Conservation (phyloP, 768 basidiomycete genomes). For the Russula sp. region DNA sequence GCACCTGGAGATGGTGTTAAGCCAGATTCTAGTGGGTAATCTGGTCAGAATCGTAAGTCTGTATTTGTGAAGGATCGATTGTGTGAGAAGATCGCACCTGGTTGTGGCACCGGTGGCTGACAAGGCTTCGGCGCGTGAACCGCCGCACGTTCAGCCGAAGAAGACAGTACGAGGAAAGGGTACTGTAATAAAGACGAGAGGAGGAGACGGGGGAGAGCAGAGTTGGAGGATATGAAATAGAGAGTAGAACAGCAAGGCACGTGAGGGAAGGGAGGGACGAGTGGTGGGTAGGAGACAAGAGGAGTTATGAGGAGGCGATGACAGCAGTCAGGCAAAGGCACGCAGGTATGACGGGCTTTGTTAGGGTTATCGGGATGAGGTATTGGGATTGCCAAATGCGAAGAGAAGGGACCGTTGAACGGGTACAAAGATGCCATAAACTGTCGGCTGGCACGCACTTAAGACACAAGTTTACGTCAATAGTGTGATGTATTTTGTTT, state of each 20-base stretch:
- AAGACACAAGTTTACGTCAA: constrained; percentile 26
- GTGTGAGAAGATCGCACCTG: constrained; percentile 5
- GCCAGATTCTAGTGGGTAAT: constrained; percentile 5
- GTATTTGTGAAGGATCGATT: constrained; percentile 1
- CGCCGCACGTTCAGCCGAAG: constrained; percentile 7
- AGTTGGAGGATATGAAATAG: constrained; percentile 27
- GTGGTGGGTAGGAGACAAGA: neutral
- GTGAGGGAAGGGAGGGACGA: neutral
- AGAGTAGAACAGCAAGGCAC: neutral
- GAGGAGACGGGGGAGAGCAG: neutral
- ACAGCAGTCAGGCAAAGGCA: constrained; percentile 7
- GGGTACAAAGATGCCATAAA: constrained; percentile 21
- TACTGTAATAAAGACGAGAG: constrained; percentile 1
- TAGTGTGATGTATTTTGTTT: constrained; percentile 8
- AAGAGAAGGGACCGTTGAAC: neutral
- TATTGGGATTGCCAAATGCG: neutral
- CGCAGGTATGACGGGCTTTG: constrained; percentile 21
- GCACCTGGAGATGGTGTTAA: no score
- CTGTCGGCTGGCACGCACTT: constrained; percentile 4
- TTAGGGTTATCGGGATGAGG: constrained; percentile 11
- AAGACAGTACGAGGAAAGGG: neutral
- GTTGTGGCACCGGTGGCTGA: neutral
- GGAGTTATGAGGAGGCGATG: neutral
- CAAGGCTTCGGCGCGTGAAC: neutral
- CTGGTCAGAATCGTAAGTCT: neutral